Base-by-base conservation (phyloP, 225 moss, liverwort and hornwort genomes). In the Pleurozium schreberi region DNA sequence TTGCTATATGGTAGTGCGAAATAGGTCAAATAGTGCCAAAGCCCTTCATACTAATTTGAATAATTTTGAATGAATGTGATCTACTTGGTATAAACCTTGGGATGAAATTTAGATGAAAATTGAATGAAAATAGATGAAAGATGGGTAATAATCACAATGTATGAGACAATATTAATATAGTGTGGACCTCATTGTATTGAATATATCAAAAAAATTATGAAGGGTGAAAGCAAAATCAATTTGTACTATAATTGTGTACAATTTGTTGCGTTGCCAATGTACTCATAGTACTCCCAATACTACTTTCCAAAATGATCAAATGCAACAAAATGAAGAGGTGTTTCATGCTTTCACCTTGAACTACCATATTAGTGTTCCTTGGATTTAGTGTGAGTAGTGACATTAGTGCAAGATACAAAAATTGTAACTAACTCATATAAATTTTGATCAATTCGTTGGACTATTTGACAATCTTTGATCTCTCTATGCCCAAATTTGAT, bases 1-100 rank as follows among this genome's bases (percentile, higher is more conserved):
- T 1, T n/a, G n/a, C 2, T 19, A 12, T 49, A 31, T 2, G 6
- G 7, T 0, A 9, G 2, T 43, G 12, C 0, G 0, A 74, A 18
- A n/a, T n/a, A 18, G 47, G 18, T 73, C 11, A 47, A 73, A 73
- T 18, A 47, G 2, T 47, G 1, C 2, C 0, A 30, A 0, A 75
- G 50, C 0, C 33, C 3, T 75, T 47, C 3, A 50, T 8, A 12
- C 4, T 33, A 75, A 50, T 20, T 75, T 50, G 75, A 75, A 49
- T 49, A 49, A 49, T 20, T 11, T 75, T 49, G 31, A 49, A 50
- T 33, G 21, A 34, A 50, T 75, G 3, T 50, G 12, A 50, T 33
- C 3, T 49, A 49, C 33, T 31, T 30, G 47, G 5, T 42, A 5
- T 70, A 6, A 26, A 40, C 1, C 4, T 67, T 38, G 21, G 21